A percentile compares a stretch with the other conserved stretches of the same genome.
These are phyloP conservation scores for Trifolium repens DNA, from an alignment of 306 rosid species.

Conservation along the genomic window DNA sequence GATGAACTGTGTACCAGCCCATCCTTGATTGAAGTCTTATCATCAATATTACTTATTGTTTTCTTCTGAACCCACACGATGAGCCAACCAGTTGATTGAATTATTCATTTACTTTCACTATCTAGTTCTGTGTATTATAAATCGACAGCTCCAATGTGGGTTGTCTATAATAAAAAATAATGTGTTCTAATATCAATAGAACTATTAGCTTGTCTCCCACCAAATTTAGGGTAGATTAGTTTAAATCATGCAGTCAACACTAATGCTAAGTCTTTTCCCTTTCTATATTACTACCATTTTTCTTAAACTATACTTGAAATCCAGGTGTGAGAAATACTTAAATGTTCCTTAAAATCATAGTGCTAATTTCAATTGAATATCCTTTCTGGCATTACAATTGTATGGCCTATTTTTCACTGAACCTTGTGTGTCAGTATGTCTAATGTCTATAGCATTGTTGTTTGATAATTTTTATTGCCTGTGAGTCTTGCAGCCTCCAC, in stretches of 20 bases:
- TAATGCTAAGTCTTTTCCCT: too few species aligned
- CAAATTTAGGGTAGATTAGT: too few species aligned
- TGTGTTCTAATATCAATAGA: not conserved
- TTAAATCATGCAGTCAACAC: too few species aligned
- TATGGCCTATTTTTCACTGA: conserved; percentile 20
- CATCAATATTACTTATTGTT: conserved; percentile 10
- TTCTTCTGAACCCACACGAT: conserved; percentile 21
- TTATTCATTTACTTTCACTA: not conserved
- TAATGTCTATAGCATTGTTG: conserved; percentile 1
- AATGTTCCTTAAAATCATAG: not conserved
- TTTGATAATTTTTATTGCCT: conserved; percentile 27
- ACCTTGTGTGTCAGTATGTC: conserved; percentile 22
- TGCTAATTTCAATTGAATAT: not conserved
- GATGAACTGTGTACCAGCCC: not conserved
- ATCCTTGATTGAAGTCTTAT: conserved; percentile 34
- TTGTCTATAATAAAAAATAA: not conserved
- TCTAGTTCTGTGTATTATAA: not conserved
- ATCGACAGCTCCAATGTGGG: not conserved
- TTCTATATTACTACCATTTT: not conserved
- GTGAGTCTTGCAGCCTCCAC: conserved; percentile 23
- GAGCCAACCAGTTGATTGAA: conserved; percentile 11
- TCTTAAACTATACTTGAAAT: not conserved
- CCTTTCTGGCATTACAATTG: conserved; percentile 6
- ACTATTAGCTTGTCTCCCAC: not conserved
- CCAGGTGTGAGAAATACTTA: not conserved